Evolutionary conservation across 2,329 filamentous ascomycete genomes (phyloP), one percentile per base, ranked within the genome.

Genomic region (Fusarium sp.): DNA sequence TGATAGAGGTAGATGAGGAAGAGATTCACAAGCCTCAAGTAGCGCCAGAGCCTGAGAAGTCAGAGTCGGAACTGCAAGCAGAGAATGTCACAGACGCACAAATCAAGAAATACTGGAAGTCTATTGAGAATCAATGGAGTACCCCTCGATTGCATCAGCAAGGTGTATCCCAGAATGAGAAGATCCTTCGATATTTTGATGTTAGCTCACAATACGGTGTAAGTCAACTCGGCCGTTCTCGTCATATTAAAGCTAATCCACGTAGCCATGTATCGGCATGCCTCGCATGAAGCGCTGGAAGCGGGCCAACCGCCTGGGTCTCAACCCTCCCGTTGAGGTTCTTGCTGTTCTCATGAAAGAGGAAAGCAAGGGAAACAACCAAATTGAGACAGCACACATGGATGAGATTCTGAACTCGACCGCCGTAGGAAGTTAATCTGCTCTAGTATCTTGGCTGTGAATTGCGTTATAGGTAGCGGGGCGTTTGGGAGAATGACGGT

Each of bases 191-290:
- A 67, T 92, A 97, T 77, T 99, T 96, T 80, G 96, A 99, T 78
- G 91, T 97, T 70, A 96, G 91, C 75, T 92, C 88, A 63, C 92
- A 97, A 75, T 99, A 92, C 78, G 96, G 96, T 58, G 94, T 97
- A 88, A 83, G 92, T 89, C n/a, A n/a, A 15, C 31, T 42, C 20
- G 12, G 8, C 15, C 23, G n/a, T 18, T 20, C 18, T 13, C 6
- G 18, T 20, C 40, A 11, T 26, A 4, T 33, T 37, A 13, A 30
- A 60, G n/a, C 62, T 65, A 54, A 65, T 15, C 13, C 37, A 16
- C 28, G 44, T 26, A 65, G 93, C 96, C 96, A 3, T 97, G 93
- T 76, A 91, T 97, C 54, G 96, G 96, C 9, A 93, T 95, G 53
- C 82, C 89, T 37, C 89, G 96, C 47, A 82, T 91, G 72, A 92